Evolutionary conservation across 2,329 filamentous ascomycete genomes (phyloP), one percentile per base, ranked within the genome.

Genomic region (Chaetomium sp.): DNA sequence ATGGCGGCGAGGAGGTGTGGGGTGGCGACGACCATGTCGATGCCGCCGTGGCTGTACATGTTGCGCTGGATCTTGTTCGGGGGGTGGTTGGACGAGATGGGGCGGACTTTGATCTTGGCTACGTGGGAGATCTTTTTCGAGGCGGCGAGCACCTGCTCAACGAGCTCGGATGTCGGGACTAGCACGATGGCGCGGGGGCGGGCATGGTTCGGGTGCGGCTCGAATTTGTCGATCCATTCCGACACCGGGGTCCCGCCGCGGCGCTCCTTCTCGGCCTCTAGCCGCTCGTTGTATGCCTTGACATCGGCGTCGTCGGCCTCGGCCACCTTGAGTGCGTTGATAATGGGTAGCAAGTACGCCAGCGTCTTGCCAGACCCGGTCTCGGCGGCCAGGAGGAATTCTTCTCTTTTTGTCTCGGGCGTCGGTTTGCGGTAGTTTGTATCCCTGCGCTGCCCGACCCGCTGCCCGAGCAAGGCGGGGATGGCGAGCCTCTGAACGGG

Each of bases 351-450:
- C 5, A 98, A 81, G 74, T 99, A 99, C 9, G 95, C 92, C 67
- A 99, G 81, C 0, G 95, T 99, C 81, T 99, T 99, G 66, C 95
- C 95, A 0, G 95, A 98, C 13, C 95, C 95, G 0, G 95, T 99
- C 81, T 99, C 95, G 12, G 95, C 95, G 4, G 95, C 95, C 57
- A 99, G 82, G 13, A 99, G 83, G 74, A 92, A 97, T 78, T 81
- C 84, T 65, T 78, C 77, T 69, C 73, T 83, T 63, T 71, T 73
- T 2, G 74, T 62, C 5, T 67, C 69, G 45, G 72, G 69, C 49
- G 74, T 75, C 65, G 73, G 72, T 58, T 67, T 62, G 71, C 73
- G 72, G 67, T 64, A 68, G 55, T 70, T 75, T 61, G 75, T 21
- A 23, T 49, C 35, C 57, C n/a, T 51, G 29, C 54, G 55, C 16